phyloP scores from a whole-genome alignment of 805 yeast species.

The Zygoascus biomembranicola region DNA sequence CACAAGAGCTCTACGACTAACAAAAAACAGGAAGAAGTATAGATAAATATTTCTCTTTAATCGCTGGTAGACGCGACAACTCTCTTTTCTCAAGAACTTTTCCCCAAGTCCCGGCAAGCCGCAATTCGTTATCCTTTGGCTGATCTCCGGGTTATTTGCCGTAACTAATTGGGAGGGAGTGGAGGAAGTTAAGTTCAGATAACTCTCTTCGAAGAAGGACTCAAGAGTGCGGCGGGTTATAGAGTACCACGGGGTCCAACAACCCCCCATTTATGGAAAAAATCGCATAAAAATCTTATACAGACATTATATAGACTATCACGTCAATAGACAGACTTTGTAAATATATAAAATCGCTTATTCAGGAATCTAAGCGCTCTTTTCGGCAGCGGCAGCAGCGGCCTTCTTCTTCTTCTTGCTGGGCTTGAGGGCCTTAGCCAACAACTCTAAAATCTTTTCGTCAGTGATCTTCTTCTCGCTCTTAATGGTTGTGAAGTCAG shows the following conservation, averaged over 20 bases:
- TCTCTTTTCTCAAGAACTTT: neutral
- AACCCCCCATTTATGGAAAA: neutral
- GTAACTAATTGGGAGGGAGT: neutral
- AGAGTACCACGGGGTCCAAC: too few relatives aligned
- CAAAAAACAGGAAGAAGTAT: neutral
- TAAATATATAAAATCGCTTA: neutral
- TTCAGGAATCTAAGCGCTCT: slow-evolving; percentile 6
- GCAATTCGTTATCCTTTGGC: neutral
- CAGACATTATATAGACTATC: neutral
- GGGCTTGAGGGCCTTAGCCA: slow-evolving; percentile 45
- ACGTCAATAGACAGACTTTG: neutral
- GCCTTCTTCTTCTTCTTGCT: slow-evolving; percentile 39
- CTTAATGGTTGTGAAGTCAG: slow-evolving; percentile 43
- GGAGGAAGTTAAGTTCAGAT: neutral
- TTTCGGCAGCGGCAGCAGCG: slow-evolving; percentile 24
- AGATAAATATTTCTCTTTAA: too few relatives aligned
- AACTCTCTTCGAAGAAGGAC: neutral
- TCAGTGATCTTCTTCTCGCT: slow-evolving; percentile 47
- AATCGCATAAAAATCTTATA: neutral
- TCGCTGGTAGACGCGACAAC: neutral
- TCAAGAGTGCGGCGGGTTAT: neutral
- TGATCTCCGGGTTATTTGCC: neutral
- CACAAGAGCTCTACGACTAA: neutral
- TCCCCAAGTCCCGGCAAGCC: neutral
- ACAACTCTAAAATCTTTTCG: slow-evolving; percentile 26